These are phyloP conservation scores for Alternaria burnsii DNA, from an alignment of 2,329 filamentous ascomycete species.

Conservation along the genomic window DNA sequence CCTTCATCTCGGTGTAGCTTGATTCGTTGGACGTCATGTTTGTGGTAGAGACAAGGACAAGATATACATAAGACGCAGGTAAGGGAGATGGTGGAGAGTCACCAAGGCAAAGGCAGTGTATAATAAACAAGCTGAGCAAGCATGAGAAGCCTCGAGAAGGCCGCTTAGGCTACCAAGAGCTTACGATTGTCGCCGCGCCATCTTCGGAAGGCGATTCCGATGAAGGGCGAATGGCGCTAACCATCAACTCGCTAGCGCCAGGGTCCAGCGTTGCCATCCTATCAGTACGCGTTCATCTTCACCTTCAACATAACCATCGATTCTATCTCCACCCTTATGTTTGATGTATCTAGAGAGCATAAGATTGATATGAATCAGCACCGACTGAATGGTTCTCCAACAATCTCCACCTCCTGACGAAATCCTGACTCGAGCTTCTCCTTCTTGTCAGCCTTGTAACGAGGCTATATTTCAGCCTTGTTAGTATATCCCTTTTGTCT, in stretches of 20 bases:
- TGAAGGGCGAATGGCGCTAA: not conserved
- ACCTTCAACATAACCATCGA: not conserved
- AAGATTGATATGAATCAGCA: too few relatives aligned
- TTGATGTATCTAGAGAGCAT: not conserved
- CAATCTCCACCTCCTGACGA: not conserved
- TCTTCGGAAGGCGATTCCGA: slow-evolving; percentile 6
- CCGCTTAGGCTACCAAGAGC: slow-evolving; percentile 16
- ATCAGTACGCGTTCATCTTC: too few relatives aligned
- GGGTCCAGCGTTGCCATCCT: slow-evolving; percentile 11
- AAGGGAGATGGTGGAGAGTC: not conserved
- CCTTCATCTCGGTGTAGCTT: slow-evolving; percentile 74
- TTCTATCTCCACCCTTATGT: not conserved
- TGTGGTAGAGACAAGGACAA: not conserved
- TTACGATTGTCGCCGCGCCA: slow-evolving; percentile 25
- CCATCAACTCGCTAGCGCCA: slow-evolving; percentile 5
- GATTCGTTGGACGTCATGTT: slow-evolving; percentile 30
- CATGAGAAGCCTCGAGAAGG: slow-evolving; percentile 31
- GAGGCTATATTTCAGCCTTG: not conserved
- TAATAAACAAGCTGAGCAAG: slow-evolving; percentile 20
- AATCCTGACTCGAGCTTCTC: not conserved
- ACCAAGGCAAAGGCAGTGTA: slow-evolving; percentile 1
- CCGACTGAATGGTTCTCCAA: not conserved
- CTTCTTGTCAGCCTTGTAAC: too few relatives aligned
- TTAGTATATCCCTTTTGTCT: too few relatives aligned
- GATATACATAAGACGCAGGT: not conserved